phyloP scores from a whole-genome alignment of 768 basidiomycete genomes.

The Termitomyces sp. region DNA sequence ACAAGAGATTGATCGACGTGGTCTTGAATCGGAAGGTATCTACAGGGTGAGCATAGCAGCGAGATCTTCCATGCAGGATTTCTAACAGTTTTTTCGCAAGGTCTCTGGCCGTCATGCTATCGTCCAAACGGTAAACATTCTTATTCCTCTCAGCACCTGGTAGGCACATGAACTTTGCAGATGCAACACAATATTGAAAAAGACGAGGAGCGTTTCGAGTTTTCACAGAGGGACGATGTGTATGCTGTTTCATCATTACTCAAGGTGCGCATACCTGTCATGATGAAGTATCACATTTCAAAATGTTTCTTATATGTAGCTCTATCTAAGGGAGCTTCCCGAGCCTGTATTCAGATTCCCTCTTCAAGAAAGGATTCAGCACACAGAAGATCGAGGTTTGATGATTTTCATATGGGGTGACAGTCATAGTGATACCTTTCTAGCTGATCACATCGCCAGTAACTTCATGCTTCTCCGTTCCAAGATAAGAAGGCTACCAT shows the following conservation, averaged over 20 bases:
- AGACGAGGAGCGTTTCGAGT: slow-evolving; percentile 71
- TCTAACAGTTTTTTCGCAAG: slow-evolving; percentile 28
- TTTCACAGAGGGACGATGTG: slow-evolving; percentile 69
- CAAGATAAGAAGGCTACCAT: slow-evolving; percentile 79
- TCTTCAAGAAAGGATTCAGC: slow-evolving; percentile 74
- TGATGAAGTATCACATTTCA: neutral
- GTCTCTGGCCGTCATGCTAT: slow-evolving; percentile 82
- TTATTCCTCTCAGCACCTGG: neutral
- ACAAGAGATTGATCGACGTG: slow-evolving; percentile 75
- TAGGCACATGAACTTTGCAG: slow-evolving; percentile 29
- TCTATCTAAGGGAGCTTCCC: slow-evolving; percentile 82
- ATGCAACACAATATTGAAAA: slow-evolving; percentile 84
- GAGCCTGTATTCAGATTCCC: slow-evolving; percentile 86
- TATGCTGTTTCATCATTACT: slow-evolving; percentile 80
- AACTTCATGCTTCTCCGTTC: slow-evolving; percentile 77
- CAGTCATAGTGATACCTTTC: neutral
- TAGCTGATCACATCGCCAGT: slow-evolving; percentile 68
- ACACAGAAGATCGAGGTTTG: slow-evolving; percentile 72
- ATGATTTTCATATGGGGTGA: neutral
- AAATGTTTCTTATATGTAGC: slow-evolving; percentile 27
- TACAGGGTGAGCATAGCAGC: slow-evolving; percentile 51
- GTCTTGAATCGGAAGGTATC: slow-evolving; percentile 74
- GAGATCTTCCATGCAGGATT: neutral
- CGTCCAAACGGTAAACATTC: slow-evolving; percentile 64
- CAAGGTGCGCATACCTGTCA: slow-evolving; percentile 48